These are phyloP conservation scores for Verticillium alfalfae DNA, from an alignment of 2,329 filamentous ascomycete species.

Conservation along the genomic window DNA sequence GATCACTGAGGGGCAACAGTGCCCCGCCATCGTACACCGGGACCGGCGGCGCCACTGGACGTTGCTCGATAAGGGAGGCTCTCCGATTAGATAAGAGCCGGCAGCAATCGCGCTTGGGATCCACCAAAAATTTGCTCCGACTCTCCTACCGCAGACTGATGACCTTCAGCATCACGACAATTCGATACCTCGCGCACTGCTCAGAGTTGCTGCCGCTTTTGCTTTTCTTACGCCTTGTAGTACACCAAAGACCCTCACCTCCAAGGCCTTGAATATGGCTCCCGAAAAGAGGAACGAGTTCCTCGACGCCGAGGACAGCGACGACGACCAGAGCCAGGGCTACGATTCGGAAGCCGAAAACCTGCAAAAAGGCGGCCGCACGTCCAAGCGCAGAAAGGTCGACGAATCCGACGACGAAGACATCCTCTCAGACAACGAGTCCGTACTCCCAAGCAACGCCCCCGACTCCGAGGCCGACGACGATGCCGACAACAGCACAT, in stretches of 20 bases:
- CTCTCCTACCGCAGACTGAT: background rate
- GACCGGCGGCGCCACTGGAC: background rate
- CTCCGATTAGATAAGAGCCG: slow-evolving; percentile 6
- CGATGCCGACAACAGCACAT: slow-evolving; percentile 3
- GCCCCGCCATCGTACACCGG: background rate
- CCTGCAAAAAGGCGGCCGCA: slow-evolving; percentile 57
- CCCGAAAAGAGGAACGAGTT: slow-evolving; percentile 68
- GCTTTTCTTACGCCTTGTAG: background rate
- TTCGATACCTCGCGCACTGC: background rate
- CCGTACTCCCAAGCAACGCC: slow-evolving; percentile 15
- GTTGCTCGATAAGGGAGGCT: background rate
- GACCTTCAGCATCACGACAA: background rate
- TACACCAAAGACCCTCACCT: background rate
- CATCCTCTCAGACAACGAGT: slow-evolving; percentile 23
- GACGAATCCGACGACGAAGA: slow-evolving; percentile 34
- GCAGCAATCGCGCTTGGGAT: background rate
- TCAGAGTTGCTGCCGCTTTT: background rate
- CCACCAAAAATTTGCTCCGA: slow-evolving; percentile 8
- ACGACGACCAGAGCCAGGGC: slow-evolving; percentile 50
- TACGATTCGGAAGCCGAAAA: slow-evolving; percentile 66
- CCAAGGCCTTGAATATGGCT: slow-evolving; percentile 42
- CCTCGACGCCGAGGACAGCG: slow-evolving; percentile 55
- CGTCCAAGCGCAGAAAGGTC: slow-evolving; percentile 59
- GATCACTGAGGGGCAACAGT: slow-evolving; percentile 10
- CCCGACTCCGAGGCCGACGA: slow-evolving; percentile 23